These are phyloP conservation scores for Periconia digitata DNA, from an alignment of 2,329 filamentous ascomycete genomes.

Conservation along the genomic window DNA sequence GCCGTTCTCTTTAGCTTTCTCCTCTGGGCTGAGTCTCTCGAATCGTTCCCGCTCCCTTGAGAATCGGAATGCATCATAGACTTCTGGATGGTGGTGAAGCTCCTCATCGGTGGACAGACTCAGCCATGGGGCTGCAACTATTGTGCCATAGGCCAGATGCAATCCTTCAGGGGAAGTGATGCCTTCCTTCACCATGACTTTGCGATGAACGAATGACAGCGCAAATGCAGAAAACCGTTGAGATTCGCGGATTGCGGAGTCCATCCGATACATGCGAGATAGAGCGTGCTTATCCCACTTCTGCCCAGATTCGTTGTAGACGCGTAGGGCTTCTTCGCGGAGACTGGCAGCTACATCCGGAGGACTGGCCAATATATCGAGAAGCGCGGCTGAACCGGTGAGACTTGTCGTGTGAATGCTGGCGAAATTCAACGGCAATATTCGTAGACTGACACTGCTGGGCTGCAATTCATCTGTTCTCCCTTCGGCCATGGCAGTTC, in stretches of 20 bases:
- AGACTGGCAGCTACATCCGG: conserved; percentile 31
- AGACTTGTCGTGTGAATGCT: conserved; percentile 61
- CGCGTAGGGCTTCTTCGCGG: conserved; percentile 46
- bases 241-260: conserved; percentile 58
- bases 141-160: conserved; percentile 17
- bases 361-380: conserved; percentile 21
- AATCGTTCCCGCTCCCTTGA: conserved; percentile 24
- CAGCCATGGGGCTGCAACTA: conserved; percentile 21
- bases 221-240: conserved; percentile 54
- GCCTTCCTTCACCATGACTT: conserved; percentile 63
- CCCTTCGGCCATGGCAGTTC: conserved; percentile 52
- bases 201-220: conserved; percentile 50
- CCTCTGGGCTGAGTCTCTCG: conserved; percentile 17
- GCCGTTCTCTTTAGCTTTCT: conserved; percentile 19
- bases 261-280: conserved; percentile 48
- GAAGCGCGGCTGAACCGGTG: conserved; percentile 49
- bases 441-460: conserved; percentile 51
- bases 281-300: conserved; percentile 53
- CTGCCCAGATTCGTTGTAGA: conserved; percentile 39
- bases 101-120: conserved; percentile 19
- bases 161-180: conserved; percentile 77
- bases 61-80: conserved; percentile 28
- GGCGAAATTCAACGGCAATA: conserved; percentile 61
- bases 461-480: conserved; percentile 50
- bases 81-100: conserved; percentile 14